A percentile compares a stretch with the other conserved stretches of the same genome.
These are phyloP conservation scores for Cairneyella variabilis DNA, from an alignment of 495 filamentous ascomycete species.

Conservation along the genomic window DNA sequence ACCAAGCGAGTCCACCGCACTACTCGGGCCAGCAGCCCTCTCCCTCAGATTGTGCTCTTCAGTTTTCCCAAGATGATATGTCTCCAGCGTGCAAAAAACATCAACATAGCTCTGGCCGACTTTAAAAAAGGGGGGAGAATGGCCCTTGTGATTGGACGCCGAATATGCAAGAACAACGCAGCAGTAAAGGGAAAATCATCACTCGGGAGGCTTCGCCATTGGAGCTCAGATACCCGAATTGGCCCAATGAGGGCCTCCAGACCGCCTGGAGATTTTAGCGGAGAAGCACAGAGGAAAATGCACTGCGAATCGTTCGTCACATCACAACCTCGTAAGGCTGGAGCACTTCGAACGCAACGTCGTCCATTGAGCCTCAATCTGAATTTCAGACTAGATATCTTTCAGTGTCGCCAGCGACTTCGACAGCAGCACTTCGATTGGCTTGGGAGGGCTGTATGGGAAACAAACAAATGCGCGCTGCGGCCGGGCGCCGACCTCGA, in stretches of 20 bases:
- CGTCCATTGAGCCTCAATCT: slow-evolving; percentile 17
- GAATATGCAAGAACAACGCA: background rate
- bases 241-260: slow-evolving; percentile 12
- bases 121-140: slow-evolving; percentile 1
- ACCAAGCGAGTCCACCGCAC: too few relatives aligned
- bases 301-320: slow-evolving; percentile 15
- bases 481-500: slow-evolving; percentile 8
- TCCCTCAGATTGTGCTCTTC: too few relatives aligned
- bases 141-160: background rate
- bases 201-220: slow-evolving; percentile 10
- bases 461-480: slow-evolving; percentile 8
- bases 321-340: slow-evolving; percentile 24
- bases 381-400: slow-evolving; percentile 4
- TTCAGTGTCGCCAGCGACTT: slow-evolving; percentile 17
- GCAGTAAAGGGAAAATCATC: background rate
- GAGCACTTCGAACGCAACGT: slow-evolving; percentile 24
- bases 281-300: too few relatives aligned
- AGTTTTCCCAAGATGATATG: too few relatives aligned
- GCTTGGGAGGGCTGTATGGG: slow-evolving; percentile 20
- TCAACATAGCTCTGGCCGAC: background rate
- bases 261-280: too few relatives aligned
- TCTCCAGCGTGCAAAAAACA: too few relatives aligned
- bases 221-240: background rate
- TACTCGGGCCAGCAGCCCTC: too few relatives aligned
- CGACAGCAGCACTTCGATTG: slow-evolving; percentile 25